Conservation (phyloP, 2,329 filamentous ascomycete genomes). For the Claviceps africana region DNA sequence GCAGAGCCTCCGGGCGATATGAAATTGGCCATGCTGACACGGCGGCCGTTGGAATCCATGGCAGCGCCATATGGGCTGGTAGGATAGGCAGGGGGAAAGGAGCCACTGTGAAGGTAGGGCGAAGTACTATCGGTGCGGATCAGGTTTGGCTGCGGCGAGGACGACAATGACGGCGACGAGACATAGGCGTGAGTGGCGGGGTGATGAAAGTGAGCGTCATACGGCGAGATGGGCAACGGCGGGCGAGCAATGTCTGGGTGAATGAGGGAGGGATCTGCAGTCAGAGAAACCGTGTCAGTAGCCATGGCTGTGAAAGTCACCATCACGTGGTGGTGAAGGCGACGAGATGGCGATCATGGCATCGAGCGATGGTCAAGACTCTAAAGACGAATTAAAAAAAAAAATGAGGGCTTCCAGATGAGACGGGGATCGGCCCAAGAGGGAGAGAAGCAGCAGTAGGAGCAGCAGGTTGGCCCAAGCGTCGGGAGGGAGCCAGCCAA, state of each 20-base stretch:
- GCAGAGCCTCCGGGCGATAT: conserved; percentile 45
- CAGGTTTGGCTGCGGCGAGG: conserved; percentile 33
- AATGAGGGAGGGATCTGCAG: conserved; percentile 41
- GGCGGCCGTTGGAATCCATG: conserved; percentile 33
- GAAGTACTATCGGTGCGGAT: conserved; percentile 45
- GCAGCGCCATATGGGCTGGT: conserved; percentile 42
- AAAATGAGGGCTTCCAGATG: not conserved
- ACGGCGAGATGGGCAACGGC: conserved; percentile 31
- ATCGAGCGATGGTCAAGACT: not conserved
- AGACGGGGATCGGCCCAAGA: not conserved
- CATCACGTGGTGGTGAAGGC: not conserved
- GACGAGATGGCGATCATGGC: not conserved
- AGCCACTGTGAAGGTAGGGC: conserved; percentile 47
- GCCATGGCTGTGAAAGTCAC: not conserved
- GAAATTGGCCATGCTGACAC: conserved; percentile 55
- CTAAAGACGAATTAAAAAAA: not conserved
- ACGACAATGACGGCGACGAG: conserved; percentile 47
- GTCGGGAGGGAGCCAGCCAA: not conserved
- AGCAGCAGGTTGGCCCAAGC: not conserved
- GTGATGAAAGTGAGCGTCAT: conserved; percentile 34
- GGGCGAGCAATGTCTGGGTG: conserved; percentile 38
- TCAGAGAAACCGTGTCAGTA: conserved; percentile 21
- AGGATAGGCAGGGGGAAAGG: conserved; percentile 36
- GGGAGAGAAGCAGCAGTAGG: not conserved
- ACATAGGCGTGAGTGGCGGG: conserved; percentile 32